Base-by-base conservation (phyloP, 2,329 filamentous ascomycete species). In the Cladophialophora chaetospira region DNA sequence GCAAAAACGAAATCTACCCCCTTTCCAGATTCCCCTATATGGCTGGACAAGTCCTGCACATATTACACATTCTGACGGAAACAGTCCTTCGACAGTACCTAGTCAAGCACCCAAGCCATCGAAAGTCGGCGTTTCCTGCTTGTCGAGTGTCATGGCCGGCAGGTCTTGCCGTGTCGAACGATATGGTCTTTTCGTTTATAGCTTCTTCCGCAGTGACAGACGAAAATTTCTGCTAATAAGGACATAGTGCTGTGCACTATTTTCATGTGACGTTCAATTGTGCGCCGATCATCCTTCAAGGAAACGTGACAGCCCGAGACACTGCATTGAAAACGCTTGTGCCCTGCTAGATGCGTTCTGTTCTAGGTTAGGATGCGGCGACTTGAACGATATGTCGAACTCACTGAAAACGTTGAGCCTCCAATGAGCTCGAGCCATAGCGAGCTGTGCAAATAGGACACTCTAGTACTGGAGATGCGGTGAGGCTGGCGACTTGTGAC, bases 121-220 rank as follows among this genome's bases (percentile, higher is more conserved):
- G n/a, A 33, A 9, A 33, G 2, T 49, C 6, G 33, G 5, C 31
- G 3, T 5, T 9, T 5, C 25, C 25, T 4, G 10, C 17, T 38
- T 33, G 31, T 33, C 31, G 31, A n/a, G 31, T 9, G 10, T n/a
- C 13, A 5, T 3, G 6, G 21, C 3, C 6, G 3, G 33, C 46
- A 38, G 1, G 4, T 17, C 31, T 26, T 40, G 1, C 9, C 13
- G 21, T 49, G 46, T 17, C 46, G 33, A 3, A 31, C 15, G 35
- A 51, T 35, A 23, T 51, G 35, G 31, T 49, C 46, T 23, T 26
- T 49, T n/a, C 46, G 46, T 15, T 15, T 38, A 5, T 49, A 49
- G 13, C 6, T 6, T 23, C 38, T 49, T 17, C 46, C 46, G 33
- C 46, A 49, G 4, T 19, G 1, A 49, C 46, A 49, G 4, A 19